Evolutionary conservation across 2,329 filamentous ascomycete species (phyloP).

Genomic region (Ceratocystis papillata): DNA sequence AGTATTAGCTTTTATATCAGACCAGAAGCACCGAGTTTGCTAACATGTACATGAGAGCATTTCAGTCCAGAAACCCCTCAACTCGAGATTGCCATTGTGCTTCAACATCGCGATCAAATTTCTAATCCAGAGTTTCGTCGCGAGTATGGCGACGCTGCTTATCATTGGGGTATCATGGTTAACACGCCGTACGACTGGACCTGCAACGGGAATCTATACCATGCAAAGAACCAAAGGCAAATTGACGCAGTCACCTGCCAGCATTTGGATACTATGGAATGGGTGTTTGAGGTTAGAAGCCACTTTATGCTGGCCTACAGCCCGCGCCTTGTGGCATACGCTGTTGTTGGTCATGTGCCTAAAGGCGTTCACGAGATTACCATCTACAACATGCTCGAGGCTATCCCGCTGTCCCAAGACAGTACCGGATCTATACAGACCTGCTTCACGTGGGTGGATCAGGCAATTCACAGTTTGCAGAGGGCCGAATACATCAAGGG

Average conservation of each 20-base stretch:
- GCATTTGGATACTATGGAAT: neutral
- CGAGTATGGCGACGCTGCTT: neutral
- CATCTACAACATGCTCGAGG: neutral
- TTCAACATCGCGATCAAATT: neutral
- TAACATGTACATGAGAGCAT: neutral
- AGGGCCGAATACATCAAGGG: neutral
- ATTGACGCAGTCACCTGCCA: neutral
- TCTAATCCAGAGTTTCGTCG: neutral
- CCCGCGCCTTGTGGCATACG: neutral
- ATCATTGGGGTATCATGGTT: conserved; percentile 1
- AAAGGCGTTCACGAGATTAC: neutral
- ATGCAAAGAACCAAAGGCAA: neutral
- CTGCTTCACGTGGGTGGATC: neutral
- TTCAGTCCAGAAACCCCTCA: neutral
- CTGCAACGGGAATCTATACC: neutral
- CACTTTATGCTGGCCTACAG: neutral
- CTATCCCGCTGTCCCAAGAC: neutral
- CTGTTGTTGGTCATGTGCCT: neutral
- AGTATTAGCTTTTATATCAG: too few species aligned
- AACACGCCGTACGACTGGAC: conserved; percentile 5
- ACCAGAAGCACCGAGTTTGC: neutral
- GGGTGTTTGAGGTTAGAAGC: neutral
- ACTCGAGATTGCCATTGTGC: neutral
- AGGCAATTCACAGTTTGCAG: neutral
- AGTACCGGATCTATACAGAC: neutral